Conservation (phyloP, 805 yeast genomes). For the Zygosaccharomyces bailii region DNA sequence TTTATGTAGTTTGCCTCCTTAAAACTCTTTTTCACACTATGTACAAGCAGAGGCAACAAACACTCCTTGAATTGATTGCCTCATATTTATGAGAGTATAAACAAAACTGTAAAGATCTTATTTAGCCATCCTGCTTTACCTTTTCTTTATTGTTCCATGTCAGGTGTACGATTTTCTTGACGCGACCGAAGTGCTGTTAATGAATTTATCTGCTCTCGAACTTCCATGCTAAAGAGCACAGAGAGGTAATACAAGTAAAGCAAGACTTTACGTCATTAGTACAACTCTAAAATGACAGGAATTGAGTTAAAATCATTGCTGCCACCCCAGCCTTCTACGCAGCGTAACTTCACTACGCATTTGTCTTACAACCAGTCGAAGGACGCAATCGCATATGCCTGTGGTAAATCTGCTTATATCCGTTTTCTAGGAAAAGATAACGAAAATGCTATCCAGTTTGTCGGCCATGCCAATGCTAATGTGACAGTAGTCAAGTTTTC, state of each 20-base stretch:
- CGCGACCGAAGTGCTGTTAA: no score
- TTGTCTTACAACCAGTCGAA: conserved; percentile 69
- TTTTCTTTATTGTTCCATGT: no score
- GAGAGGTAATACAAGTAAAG: neutral
- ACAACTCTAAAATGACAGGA: conserved; percentile 25
- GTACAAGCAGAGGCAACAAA: no score
- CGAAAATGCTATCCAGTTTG: conserved; percentile 52
- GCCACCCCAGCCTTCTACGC: conserved; percentile 80
- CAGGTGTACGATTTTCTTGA: no score
- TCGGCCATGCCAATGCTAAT: conserved; percentile 56
- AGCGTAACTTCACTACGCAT: conserved; percentile 63
- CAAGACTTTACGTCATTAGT: no score
- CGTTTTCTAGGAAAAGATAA: conserved; percentile 57
- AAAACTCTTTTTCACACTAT: no score
- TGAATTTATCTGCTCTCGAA: no score
- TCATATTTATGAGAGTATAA: no score
- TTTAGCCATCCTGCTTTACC: no score
- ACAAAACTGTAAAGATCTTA: no score
- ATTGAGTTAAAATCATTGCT: conserved; percentile 37
- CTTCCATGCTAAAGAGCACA: neutral
- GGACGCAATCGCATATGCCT: conserved; percentile 72
- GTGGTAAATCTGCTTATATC: conserved; percentile 75
- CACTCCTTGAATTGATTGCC: no score
- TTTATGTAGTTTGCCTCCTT: no score
- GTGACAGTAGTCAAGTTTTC: conserved; percentile 85